Evolutionary conservation across 768 basidiomycete species (phyloP), one percentile per base, ranked within the genome.

Genomic region (Naematelia encephala): DNA sequence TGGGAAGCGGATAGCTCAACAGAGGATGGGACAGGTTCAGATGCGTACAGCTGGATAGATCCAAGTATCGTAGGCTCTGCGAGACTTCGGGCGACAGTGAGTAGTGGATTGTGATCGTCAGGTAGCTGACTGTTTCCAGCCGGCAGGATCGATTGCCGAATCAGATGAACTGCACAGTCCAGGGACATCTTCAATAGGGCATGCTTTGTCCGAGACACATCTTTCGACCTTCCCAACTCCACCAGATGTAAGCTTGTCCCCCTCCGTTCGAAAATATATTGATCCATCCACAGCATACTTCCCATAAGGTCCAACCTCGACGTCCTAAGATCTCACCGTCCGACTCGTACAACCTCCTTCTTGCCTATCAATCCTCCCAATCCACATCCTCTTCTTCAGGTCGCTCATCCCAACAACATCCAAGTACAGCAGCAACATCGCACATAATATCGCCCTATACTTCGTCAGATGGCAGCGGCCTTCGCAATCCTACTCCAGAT

Each of bases 21-120:
- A 1, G 66, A 62, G 14, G 66, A 62, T 29, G 48, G 54, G 22
- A 56, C 43, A 0, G 62, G 57, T n/a, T 55, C 60, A 13, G 63
- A 68, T 51, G 48, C 59, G 46, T 70, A 64, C 61, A 70, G 67
- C 53, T 73, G 72, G 72, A 52, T 70, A 1, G 69, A 70, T 59
- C 72, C 69, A 13, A 67, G 67, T 57, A 19, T 70, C 23, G 55
- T 64, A 1, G 69, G 71, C 0, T 59, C 61, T 13, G 64, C 53
- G n/a, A 23, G 58, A 10, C 44, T 69, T 25, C 39, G 61, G 27
- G 54, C 34, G 26, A 69, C 68, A 19, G 65, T 67, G 61, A 28
- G 51, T 39, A 5, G 10, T 19, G n/a, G n/a, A n/a, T n/a, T n/a
- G n/a, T n/a, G n/a, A n/a, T n/a, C n/a, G n/a, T n/a, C n/a, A n/a